Percentiles rank a stretch among this genome's conserved stretches.
Evolutionary conservation across 2,329 filamentous ascomycete genomes (phyloP).

Genomic region (Hypoxylon sp.): DNA sequence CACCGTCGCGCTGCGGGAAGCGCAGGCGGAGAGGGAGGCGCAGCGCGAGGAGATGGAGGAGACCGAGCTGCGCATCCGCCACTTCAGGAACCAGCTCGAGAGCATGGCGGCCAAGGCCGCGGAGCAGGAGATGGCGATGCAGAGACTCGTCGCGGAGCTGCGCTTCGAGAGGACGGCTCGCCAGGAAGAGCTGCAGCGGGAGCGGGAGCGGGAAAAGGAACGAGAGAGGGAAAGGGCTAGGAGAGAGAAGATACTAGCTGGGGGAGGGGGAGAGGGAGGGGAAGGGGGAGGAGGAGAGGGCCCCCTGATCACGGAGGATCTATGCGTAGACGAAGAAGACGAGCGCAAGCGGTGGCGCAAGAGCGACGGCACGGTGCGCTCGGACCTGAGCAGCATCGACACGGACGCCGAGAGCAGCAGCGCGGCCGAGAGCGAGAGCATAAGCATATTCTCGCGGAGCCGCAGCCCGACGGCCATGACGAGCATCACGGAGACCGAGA

Average conservation of each 20-base stretch:
- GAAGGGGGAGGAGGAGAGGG: conserved; percentile 49
- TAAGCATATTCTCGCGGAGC: conserved; percentile 74
- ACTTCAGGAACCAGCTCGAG: conserved; percentile 73
- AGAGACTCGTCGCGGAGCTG: conserved; percentile 66
- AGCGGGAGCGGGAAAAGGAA: conserved; percentile 52
- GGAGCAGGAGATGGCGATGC: conserved; percentile 68
- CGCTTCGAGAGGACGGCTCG: conserved; percentile 66
- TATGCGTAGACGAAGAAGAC: conserved; percentile 66
- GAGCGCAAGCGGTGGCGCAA: conserved; percentile 60
- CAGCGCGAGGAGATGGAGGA: conserved; percentile 71
- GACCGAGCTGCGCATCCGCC: conserved; percentile 65
- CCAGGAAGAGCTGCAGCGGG: conserved; percentile 55
- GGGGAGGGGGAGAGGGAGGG: conserved; percentile 45
- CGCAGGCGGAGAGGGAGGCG: conserved; percentile 68
- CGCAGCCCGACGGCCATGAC: conserved; percentile 69
- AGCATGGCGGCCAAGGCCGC: conserved; percentile 68
- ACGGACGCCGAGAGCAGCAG: conserved; percentile 66
- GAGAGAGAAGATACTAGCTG: conserved; percentile 51
- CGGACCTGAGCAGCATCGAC: conserved; percentile 64
- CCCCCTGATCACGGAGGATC: conserved; percentile 66
- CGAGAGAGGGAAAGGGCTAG: conserved; percentile 44
- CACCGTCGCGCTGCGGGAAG: conserved; percentile 65
- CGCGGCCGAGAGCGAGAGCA: conserved; percentile 59
- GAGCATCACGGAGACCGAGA: conserved; percentile 50
- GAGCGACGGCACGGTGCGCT: conserved; percentile 60